Evolutionary conservation across 768 basidiomycete species (phyloP), one percentile per base, ranked within the genome.

Genomic region (Mycena albidolilacea): DNA sequence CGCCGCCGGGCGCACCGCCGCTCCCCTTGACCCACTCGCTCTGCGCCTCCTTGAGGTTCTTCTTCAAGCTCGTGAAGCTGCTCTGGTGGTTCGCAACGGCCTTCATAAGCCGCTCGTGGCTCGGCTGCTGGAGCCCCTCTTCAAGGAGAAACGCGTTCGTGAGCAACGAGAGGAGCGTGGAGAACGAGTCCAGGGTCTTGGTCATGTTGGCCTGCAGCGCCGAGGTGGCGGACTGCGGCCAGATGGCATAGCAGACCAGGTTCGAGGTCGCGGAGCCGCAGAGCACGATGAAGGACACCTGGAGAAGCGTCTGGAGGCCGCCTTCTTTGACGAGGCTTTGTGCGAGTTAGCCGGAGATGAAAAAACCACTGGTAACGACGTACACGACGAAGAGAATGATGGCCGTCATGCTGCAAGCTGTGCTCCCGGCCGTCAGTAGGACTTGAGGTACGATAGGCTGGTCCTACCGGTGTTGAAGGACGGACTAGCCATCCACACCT

Each of bases 31-130:
- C 82, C 86, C 95, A 92, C 82, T 99, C 97, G 12, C 93, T 94
- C 75, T 92, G 92, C 10, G 97, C 97, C 82, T 99, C 97, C 0
- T 84, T 87, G 6, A 98, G 85, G 76, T 91, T 95, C 78, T 93
- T 92, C 84, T 97, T 96, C 70, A 99, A 88, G 50, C 90, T 91
- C 9, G 94, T 97, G 79, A 99, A 99, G 64, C 95, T 94, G 46
- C 90, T 90, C 75, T 97, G 95, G 76, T 99, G 97, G 58, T 90
- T 88, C 74, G 94, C 89, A 54, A 96, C 92, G 1, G 97, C 97
- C 21, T 88, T 88, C 73, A 93, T 91, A 60, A 98, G 87, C 73
- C 89, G 90, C 37, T 89, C 90, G 37, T 89, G 84, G 74, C 89
- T 89, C 15, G 85, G 86, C 50, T 87, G 86, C 71, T 87, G 88